Percentiles rank a stretch among this genome's conserved stretches.
phyloP scores from a whole-genome alignment of 306 rosid genomes.

The Malus orientalis region DNA sequence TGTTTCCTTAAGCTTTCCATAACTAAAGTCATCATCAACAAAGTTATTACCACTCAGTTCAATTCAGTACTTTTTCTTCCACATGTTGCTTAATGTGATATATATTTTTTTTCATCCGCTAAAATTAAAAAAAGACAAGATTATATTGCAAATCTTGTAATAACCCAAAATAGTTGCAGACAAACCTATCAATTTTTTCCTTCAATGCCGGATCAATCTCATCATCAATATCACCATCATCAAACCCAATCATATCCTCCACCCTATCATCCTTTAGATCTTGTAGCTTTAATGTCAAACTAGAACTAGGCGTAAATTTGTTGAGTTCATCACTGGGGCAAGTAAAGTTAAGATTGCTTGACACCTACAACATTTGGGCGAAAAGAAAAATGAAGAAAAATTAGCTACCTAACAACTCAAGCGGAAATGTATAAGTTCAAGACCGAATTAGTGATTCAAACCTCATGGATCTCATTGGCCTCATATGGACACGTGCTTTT shows the following conservation, averaged over 20 bases:
- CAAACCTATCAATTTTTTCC: conserved; percentile 79
- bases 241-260: conserved; percentile 32
- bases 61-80: background rate
- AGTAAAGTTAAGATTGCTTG: background rate
- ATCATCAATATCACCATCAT: conserved; percentile 65
- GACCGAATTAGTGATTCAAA: conserved; percentile 4
- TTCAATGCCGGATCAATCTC: conserved; percentile 79
- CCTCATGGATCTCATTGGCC: conserved; percentile 43
- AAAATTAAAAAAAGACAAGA: background rate
- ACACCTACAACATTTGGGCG: background rate
- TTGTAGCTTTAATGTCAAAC: conserved; percentile 27
- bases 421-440: background rate
- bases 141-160: background rate
- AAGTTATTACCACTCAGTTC: background rate
- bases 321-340: conserved; percentile 15
- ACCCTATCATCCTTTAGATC: conserved; percentile 8
- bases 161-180: background rate
- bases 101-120: background rate
- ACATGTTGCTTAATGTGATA: background rate
- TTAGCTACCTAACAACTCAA: background rate
- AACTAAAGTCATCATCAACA: background rate
- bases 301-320: conserved; percentile 27
- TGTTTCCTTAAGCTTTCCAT: background rate
- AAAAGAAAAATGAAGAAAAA: background rate
- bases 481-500: conserved; percentile 37